Conservation (phyloP, 2,329 filamentous ascomycete species). For the Helicocarpus griseus region DNA sequence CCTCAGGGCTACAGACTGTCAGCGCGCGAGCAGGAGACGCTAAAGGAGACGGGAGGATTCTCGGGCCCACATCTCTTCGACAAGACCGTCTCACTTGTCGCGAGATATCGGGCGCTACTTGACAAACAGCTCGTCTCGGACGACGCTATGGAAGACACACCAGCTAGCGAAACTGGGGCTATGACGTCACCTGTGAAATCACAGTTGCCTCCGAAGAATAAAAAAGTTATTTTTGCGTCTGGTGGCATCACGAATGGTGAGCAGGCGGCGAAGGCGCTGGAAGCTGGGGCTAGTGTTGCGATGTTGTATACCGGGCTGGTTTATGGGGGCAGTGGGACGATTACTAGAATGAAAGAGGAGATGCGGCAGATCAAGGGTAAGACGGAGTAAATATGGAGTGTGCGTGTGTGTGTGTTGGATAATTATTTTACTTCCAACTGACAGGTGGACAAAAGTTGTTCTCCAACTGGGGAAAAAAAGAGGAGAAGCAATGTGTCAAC, state of each 20-base stretch:
- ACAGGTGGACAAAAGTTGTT: background rate
- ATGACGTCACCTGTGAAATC: conserved; percentile 10
- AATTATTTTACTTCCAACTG: background rate
- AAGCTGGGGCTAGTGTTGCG: conserved; percentile 80
- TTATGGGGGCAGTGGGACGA: conserved; percentile 53
- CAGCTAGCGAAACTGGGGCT: conserved; percentile 10
- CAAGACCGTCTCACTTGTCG: conserved; percentile 67
- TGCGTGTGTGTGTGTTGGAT: background rate
- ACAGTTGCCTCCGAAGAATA: conserved; percentile 35
- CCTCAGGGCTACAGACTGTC: conserved; percentile 58
- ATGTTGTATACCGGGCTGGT: conserved; percentile 80
- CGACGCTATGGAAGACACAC: conserved; percentile 13
- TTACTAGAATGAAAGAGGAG: conserved; percentile 43
- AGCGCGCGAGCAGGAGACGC: conserved; percentile 53
- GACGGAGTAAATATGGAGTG: background rate
- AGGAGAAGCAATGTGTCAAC: too few relatives aligned
- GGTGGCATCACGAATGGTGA: conserved; percentile 85
- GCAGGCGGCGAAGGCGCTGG: conserved; percentile 70
- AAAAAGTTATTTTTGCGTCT: conserved; percentile 87
- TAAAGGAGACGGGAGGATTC: conserved; percentile 76
- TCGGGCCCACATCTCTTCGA: conserved; percentile 85
- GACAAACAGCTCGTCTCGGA: conserved; percentile 38
- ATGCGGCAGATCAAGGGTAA: conserved; percentile 29
- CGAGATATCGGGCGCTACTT: conserved; percentile 63
- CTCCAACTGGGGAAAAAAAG: background rate